phyloP scores from a whole-genome alignment of 1,284 basidiomycete genomes.

The Lentinula novae-zelandiae region DNA sequence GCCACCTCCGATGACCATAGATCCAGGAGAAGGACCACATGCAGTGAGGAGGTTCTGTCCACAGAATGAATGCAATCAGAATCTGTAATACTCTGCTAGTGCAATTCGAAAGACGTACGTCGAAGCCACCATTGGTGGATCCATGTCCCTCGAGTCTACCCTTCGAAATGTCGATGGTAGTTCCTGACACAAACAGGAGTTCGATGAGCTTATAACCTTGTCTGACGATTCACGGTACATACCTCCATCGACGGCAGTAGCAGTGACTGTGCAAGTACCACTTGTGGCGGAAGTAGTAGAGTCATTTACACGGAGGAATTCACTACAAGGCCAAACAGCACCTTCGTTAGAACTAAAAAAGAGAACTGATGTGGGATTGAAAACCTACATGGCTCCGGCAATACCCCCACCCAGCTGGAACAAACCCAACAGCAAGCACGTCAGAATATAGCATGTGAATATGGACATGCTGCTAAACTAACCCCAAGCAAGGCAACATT shows the following conservation, averaged over 20 bases:
- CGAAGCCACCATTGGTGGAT: slow-evolving; percentile 19
- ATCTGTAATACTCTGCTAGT: too few relatives aligned
- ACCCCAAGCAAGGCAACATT: slow-evolving; percentile 20
- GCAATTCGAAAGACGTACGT: slow-evolving; percentile 9
- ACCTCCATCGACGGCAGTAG: slow-evolving; percentile 20
- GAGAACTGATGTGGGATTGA: background rate
- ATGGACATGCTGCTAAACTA: background rate
- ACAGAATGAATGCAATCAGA: background rate
- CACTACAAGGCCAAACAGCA: background rate
- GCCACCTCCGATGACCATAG: slow-evolving; percentile 20
- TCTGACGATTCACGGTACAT: background rate
- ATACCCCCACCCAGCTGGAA: slow-evolving; percentile 19
- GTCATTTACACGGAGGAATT: slow-evolving; percentile 18
- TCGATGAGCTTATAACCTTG: background rate
- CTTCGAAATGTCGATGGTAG: slow-evolving; percentile 20
- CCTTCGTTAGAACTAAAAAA: background rate
- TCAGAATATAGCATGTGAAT: background rate
- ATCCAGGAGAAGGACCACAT: slow-evolving; percentile 19
- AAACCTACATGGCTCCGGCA: slow-evolving; percentile 15
- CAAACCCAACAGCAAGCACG: background rate
- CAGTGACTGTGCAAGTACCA: slow-evolving; percentile 20
- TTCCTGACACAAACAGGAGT: slow-evolving; percentile 7
- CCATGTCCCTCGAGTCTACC: slow-evolving; percentile 20
- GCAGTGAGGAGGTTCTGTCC: slow-evolving; percentile 18
- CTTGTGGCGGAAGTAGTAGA: slow-evolving; percentile 14